phyloP scores from a whole-genome alignment of 129 eudicot genomes.

The Tanacetum coccineum region DNA sequence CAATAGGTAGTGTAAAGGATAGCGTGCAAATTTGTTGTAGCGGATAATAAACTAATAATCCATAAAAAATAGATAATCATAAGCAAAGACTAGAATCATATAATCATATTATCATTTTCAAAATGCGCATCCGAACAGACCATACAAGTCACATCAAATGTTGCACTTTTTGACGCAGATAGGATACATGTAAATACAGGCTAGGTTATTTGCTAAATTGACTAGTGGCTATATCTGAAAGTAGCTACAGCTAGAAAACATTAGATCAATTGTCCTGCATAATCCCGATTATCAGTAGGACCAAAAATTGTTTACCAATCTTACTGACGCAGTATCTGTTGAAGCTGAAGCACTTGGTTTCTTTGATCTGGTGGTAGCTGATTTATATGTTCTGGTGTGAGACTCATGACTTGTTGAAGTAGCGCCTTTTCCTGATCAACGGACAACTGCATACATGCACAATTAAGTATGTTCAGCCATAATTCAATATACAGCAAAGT shows the following conservation, averaged over 20 bases:
- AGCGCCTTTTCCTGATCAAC: slow-evolving; percentile 71
- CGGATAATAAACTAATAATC: not conserved
- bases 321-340: slow-evolving; percentile 84
- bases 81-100: slow-evolving; percentile 2
- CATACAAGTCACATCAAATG: not conserved
- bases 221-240: not conserved
- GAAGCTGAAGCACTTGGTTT: slow-evolving; percentile 85
- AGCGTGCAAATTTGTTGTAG: not conserved
- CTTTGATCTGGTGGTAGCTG: slow-evolving; percentile 77
- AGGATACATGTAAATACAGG: not conserved
- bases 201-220: not conserved
- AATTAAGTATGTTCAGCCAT: not conserved
- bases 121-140: not conserved
- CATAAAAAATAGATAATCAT: not conserved
- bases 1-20: not conserved
- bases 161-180: not conserved
- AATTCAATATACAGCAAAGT: not conserved
- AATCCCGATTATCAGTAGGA: not conserved
- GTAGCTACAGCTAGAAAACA: not conserved
- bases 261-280: not conserved
- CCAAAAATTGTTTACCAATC: not conserved
- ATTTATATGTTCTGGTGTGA: slow-evolving; percentile 82
- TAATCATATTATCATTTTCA: not conserved
- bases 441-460: slow-evolving; percentile 48
- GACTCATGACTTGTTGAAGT: slow-evolving; percentile 87